Evolutionary conservation across 164 flowering plant species (phyloP).

Genomic region (grape (Vitis vinifera)): DNA sequence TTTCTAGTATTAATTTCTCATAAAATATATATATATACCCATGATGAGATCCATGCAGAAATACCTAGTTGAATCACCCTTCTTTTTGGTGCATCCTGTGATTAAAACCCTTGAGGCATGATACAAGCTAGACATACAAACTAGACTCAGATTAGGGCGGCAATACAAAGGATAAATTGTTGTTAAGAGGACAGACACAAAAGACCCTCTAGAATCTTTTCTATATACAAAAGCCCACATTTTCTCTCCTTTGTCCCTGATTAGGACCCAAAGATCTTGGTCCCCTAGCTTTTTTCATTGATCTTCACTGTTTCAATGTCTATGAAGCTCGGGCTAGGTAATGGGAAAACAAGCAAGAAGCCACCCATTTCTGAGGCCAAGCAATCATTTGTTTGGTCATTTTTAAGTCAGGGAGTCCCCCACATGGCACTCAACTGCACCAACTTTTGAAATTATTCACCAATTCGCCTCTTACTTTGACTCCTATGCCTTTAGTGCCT

Average conservation of each 20-base stretch:
- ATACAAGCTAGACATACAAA: too few relatives aligned
- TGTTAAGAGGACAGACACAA: neutral
- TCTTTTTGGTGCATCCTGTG: too few relatives aligned
- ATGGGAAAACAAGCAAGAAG: slow-evolving; percentile 6
- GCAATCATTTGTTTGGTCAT: slow-evolving; percentile 9
- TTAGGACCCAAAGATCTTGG: neutral
- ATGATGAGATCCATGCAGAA: too few relatives aligned
- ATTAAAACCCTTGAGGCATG: too few relatives aligned
- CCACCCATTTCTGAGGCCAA: neutral
- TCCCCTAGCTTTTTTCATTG: neutral
- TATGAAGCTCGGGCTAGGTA: neutral
- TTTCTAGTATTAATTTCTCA: too few relatives aligned
- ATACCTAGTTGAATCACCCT: too few relatives aligned
- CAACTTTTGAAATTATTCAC: slow-evolving; percentile 21
- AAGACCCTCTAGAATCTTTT: neutral
- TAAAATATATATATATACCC: too few relatives aligned
- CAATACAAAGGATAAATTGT: too few relatives aligned
- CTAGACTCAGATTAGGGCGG: too few relatives aligned
- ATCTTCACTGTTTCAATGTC: neutral
- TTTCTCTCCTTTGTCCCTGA: too few relatives aligned
- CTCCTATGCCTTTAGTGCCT: slow-evolving; percentile 7
- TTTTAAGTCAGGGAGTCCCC: slow-evolving; percentile 6
- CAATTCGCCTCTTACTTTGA: slow-evolving; percentile 13
- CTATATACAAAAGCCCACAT: too few relatives aligned
- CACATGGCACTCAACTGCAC: slow-evolving; percentile 6